Percentiles rank a stretch among this genome's conserved stretches.
Conservation (phyloP, 768 basidiomycete species). For the Lactifluus echinatus region DNA sequence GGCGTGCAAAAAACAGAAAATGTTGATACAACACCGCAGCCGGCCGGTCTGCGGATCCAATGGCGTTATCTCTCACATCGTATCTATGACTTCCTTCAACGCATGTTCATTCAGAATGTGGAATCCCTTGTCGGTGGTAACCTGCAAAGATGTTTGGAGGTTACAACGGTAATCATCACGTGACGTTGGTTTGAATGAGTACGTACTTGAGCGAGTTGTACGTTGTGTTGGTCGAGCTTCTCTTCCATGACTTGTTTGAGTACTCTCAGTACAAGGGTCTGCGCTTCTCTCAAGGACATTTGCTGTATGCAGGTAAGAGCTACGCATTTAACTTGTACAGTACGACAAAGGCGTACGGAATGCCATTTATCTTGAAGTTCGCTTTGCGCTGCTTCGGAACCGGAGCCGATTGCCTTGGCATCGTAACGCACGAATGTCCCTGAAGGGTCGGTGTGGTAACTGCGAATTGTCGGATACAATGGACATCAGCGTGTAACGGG, state of each 20-base stretch:
- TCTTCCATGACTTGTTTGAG: constrained; percentile 99
- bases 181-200: background rate
- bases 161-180: background rate
- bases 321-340: background rate
- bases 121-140: constrained; percentile 79
- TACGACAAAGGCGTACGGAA: constrained; percentile 47
- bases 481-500: background rate
- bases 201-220: constrained; percentile 86
- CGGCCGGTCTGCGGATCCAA: background rate
- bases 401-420: constrained; percentile 97
- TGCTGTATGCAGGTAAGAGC: constrained; percentile 43
- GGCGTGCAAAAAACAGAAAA: background rate
- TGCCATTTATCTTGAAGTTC: constrained; percentile 97
- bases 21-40: constrained; percentile 6
- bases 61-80: constrained; percentile 44
- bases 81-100: constrained; percentile 79
- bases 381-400: constrained; percentile 94
- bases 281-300: constrained; percentile 87
- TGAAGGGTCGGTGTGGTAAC: constrained; percentile 97
- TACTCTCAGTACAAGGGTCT: constrained; percentile 76
- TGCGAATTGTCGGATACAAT: constrained; percentile 25
- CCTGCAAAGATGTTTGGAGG: constrained; percentile 35
- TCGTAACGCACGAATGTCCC: constrained; percentile 96
- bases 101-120: constrained; percentile 76
- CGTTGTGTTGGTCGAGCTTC: constrained; percentile 97